Evolutionary conservation across 1,284 basidiomycete genomes (phyloP).

Genomic region (Phylloboletellus chloephorus): DNA sequence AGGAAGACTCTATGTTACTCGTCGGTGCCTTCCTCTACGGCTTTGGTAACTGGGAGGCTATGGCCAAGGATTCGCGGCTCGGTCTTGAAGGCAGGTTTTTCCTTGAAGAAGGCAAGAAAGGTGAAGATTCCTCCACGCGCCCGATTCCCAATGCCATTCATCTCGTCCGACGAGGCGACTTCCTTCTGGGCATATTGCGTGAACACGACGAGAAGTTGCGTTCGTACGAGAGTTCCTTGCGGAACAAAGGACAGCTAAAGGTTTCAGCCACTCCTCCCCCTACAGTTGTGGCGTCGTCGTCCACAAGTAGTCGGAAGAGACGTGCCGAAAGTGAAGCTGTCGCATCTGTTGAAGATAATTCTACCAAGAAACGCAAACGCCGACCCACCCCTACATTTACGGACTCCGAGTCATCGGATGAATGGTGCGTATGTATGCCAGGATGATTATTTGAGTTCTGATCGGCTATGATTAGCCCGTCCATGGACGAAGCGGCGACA

Average conservation of each 20-base stretch:
- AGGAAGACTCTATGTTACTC: slow-evolving; percentile 91
- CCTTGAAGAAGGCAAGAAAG: slow-evolving; percentile 94
- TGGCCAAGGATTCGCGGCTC: slow-evolving; percentile 84
- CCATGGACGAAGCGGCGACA: slow-evolving; percentile 93
- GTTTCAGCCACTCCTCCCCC: slow-evolving; percentile 67
- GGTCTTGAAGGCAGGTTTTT: slow-evolving; percentile 92
- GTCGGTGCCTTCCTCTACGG: slow-evolving; percentile 93
- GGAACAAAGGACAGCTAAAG: slow-evolving; percentile 60
- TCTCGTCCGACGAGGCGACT: slow-evolving; percentile 94
- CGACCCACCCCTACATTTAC: slow-evolving; percentile 89
- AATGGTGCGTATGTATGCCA: slow-evolving; percentile 58
- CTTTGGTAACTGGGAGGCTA: slow-evolving; percentile 96
- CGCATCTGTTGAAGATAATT: slow-evolving; percentile 67
- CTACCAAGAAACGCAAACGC: slow-evolving; percentile 71
- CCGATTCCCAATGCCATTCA: slow-evolving; percentile 96
- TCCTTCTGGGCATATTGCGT: slow-evolving; percentile 81
- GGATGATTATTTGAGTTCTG: slow-evolving; percentile 3
- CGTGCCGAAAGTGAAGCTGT: slow-evolving; percentile 79
- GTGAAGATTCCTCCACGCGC: slow-evolving; percentile 70
- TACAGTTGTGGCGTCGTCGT: slow-evolving; percentile 58
- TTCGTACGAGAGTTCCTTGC: slow-evolving; percentile 71
- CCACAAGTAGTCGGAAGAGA: slow-evolving; percentile 55
- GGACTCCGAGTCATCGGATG: slow-evolving; percentile 82
- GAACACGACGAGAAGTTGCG: slow-evolving; percentile 92
- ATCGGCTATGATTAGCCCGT: slow-evolving; percentile 51